Conservation (phyloP, 2,329 filamentous ascomycete genomes). For the Nothophoma quercina region DNA sequence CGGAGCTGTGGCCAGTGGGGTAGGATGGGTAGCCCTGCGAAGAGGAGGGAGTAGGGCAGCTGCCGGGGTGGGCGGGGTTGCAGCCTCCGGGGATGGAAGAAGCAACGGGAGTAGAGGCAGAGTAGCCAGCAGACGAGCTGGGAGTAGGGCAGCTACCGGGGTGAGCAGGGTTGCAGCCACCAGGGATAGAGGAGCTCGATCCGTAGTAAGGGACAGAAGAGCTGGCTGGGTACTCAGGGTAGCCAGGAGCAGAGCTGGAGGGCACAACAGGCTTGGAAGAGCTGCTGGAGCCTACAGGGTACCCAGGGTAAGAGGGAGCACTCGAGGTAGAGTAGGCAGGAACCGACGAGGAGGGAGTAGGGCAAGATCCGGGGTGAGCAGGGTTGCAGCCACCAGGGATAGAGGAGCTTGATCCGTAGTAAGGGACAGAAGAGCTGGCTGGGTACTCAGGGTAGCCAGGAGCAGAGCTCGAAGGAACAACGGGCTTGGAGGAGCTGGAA, state of each 20-base stretch:
- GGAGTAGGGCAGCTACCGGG: background rate
- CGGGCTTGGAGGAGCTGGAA: constrained; percentile 4
- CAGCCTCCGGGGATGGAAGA: constrained; percentile 11
- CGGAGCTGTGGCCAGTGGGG: constrained; percentile 30
- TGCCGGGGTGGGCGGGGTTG: constrained; percentile 17
- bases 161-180: background rate
- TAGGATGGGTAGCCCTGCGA: constrained; percentile 1
- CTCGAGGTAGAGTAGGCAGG: constrained; percentile 6
- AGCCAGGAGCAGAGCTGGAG: constrained; percentile 11
- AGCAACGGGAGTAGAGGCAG: constrained; percentile 17
- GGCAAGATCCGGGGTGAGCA: background rate
- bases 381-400: background rate
- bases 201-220: constrained; percentile 2
- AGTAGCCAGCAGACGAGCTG: constrained; percentile 8
- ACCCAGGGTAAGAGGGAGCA: background rate
- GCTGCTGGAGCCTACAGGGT: constrained; percentile 1
- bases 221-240: background rate
- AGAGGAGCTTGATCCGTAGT: constrained; percentile 8
- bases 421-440: background rate
- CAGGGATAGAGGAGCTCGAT: constrained; percentile 2
- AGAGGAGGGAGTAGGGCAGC: constrained; percentile 22
- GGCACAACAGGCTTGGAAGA: constrained; percentile 1
- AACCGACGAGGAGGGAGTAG: background rate
- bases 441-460: background rate
- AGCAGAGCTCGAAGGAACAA: constrained; percentile 6